phyloP scores from a whole-genome alignment of 257 asterid genomes.

The Eucommia ulmoides region DNA sequence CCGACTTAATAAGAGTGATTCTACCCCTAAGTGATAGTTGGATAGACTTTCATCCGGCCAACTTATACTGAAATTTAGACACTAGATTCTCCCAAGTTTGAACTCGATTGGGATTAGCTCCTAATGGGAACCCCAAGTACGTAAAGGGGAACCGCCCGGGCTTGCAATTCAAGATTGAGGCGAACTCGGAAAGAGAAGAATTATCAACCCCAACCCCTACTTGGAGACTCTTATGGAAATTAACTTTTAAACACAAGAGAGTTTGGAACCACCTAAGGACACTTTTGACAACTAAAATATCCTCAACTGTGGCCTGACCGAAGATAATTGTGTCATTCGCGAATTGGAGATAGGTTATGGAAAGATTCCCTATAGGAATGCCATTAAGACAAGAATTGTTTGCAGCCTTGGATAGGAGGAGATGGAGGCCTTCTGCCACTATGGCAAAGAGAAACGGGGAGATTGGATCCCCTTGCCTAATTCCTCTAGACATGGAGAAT shows the following conservation, averaged over 20 bases:
- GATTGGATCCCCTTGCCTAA: not conserved
- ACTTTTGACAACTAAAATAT: too few relatives aligned
- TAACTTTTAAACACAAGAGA: too few relatives aligned
- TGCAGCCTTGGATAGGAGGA: not conserved
- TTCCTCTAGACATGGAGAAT: not conserved
- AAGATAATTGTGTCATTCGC: not conserved
- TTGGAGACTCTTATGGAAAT: too few relatives aligned
- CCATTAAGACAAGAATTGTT: not conserved
- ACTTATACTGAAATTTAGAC: too few relatives aligned
- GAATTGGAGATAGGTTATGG: not conserved
- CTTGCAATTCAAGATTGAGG: not conserved
- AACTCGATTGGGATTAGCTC: not conserved
- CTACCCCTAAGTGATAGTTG: not conserved
- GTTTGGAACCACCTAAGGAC: too few relatives aligned
- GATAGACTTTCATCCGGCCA: not conserved
- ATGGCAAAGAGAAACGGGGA: not conserved
- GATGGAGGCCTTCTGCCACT: not conserved
- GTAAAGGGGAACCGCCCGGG: not conserved
- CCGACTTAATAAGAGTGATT: not conserved
- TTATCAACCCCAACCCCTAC: too few relatives aligned
- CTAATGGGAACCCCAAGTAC: not conserved
- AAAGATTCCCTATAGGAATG: not conserved
- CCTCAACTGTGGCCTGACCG: not conserved
- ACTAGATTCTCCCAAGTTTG: not conserved
- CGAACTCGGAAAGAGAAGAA: too few relatives aligned